These are phyloP conservation scores for Aspergillus fischeri DNA, from an alignment of 2,329 filamentous ascomycete genomes.

Conservation along the genomic window DNA sequence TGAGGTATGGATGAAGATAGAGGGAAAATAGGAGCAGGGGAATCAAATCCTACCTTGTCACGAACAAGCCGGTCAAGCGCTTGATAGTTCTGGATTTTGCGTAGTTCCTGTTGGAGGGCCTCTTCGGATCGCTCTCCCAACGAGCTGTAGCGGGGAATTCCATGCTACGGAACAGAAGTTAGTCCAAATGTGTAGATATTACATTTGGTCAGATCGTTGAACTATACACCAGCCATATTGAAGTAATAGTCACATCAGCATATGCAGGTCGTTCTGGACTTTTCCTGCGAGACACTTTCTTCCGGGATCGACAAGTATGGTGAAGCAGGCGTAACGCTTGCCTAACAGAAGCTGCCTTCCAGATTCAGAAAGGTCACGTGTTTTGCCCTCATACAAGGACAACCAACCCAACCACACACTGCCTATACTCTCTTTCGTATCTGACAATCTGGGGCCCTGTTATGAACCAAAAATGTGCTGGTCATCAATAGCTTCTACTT, in stretches of 20 bases:
- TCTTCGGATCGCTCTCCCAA: slow-evolving; percentile 61
- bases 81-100: slow-evolving; percentile 73
- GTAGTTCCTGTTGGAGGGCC: slow-evolving; percentile 65
- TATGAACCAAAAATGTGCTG: neutral
- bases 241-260: neutral
- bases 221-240: slow-evolving; percentile 31
- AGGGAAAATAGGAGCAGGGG: neutral
- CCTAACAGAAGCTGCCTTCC: neutral
- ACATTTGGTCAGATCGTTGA: neutral
- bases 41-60: slow-evolving; percentile 50
- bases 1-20: neutral
- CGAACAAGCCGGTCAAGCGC: slow-evolving; percentile 65
- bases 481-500: neutral
- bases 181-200: slow-evolving; percentile 3
- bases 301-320: neutral
- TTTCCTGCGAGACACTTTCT: neutral
- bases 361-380: neutral
- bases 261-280: neutral
- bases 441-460: neutral
- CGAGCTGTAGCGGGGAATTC: slow-evolving; percentile 66
- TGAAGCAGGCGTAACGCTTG: neutral
- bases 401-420: slow-evolving; percentile 2
- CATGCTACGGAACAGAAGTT: slow-evolving; percentile 60
- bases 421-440: neutral
- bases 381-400: slow-evolving; percentile 8